Base-by-base conservation (phyloP, 495 filamentous ascomycete genomes). In the Penicillium waksmanii region DNA sequence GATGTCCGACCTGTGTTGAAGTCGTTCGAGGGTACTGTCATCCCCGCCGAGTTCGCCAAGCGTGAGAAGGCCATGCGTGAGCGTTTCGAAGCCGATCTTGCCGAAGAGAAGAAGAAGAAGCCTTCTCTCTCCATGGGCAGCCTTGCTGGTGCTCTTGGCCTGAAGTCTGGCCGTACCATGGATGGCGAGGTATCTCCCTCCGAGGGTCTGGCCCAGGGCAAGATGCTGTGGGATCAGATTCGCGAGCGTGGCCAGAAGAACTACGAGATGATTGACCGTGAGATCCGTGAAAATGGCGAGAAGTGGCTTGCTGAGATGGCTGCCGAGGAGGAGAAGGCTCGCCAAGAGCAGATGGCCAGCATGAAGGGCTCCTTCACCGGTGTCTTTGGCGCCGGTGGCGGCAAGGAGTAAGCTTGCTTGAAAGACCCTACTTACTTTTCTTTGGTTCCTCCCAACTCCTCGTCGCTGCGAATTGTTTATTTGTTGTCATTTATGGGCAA, bases 291-390 rank as follows among this genome's bases (percentile, higher is more conserved):
- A 74, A 94, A 98, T 70, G 95, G 91, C 40, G 90, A 92, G 78
- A 91, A 92, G 75, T 96, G 93, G 92, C 79, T 98, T 65, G 90
- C 89, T 79, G 93, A 97, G 74, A 93, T 96, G 81, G 89, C 87
- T 42, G 86, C 85, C 40, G 83, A 89, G 60, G 87, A 91, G 73
- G 92, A 97, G 82, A 93, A 90, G 81, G 80, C 84, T 57, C 87
- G 88, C 63, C 89, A 96, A 62, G 92, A 96, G 77, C 87, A 87
- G 72, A 95, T 96, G 90, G 89, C 91, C 77, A 89, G 81, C 65
- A 96, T 90, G 88, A 88, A 86, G 75, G 82, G 77, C 59, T 83
- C 84, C 33, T 79, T 88, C 63, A 82, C 81, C 27, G 76, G 82
- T 53, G 78, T 82, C 68, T 84, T 88, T 64, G 81, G 82, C 52